Conservation (phyloP, 208 protist species). For the Acanthamoeba lenticulata region DNA sequence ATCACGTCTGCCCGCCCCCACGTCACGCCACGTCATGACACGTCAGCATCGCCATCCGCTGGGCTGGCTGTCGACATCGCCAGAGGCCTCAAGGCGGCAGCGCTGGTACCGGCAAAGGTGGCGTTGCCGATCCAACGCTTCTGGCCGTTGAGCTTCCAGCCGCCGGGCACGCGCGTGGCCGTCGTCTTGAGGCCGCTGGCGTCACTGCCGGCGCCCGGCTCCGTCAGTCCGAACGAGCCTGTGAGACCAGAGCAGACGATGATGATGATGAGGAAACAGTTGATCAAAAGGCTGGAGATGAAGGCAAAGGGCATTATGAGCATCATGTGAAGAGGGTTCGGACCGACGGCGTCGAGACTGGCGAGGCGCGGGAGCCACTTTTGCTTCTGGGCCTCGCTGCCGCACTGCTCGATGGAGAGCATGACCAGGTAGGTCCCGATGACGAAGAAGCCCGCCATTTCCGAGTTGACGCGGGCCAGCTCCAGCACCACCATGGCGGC, state of each 20-base stretch:
- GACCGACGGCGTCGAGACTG: not conserved
- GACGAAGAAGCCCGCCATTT: conserved; percentile 62
- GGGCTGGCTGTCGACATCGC: no score
- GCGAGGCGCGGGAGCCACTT: conserved; percentile 63
- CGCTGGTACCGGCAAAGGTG: conserved; percentile 42
- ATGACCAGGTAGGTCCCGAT: conserved; percentile 69
- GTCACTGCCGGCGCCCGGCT: conserved; percentile 68
- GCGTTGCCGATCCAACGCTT: conserved; percentile 77
- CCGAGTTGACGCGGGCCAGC: conserved; percentile 40
- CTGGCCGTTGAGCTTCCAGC: conserved; percentile 72
- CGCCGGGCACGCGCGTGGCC: conserved; percentile 31
- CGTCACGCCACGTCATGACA: no score
- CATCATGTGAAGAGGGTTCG: not conserved
- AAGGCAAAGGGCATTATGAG: no score
- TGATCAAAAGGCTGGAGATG: not conserved
- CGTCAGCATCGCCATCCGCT: no score
- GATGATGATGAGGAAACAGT: not conserved
- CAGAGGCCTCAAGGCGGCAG: no score
- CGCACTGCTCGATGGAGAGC: conserved; percentile 70
- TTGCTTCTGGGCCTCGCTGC: conserved; percentile 71
- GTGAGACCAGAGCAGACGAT: not conserved
- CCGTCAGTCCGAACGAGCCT: conserved; percentile 73
- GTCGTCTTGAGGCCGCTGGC: conserved; percentile 62
- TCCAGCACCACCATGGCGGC: conserved; percentile 66
- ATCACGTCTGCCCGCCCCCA: conserved; percentile 64